Base-by-base conservation (phyloP, 2,329 filamentous ascomycete genomes). In the Paraconiothyrium brasiliense region DNA sequence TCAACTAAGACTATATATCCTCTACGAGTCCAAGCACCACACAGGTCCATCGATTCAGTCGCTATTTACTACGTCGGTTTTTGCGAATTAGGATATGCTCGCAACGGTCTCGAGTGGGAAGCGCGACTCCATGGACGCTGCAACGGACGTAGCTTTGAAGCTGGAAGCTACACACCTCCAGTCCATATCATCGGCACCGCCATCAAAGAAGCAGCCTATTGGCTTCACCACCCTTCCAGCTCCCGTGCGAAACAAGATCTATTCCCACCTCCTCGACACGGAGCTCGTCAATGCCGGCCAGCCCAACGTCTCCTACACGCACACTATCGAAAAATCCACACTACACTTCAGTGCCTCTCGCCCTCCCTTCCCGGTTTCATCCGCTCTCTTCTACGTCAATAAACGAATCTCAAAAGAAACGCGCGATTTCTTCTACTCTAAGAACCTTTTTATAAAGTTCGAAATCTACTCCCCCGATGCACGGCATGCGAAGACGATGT, bases 81-180 rank as follows among this genome's bases (percentile, higher is more conserved):
- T 51, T n/a, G 22, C 32, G 2, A 16, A 1, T 20, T 27, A 41
- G 27, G 24, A 47, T 7, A 50, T 37, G 27, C 16, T 43, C 66
- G 27, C 2, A 52, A 69, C 64, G 66, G 59, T 57, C 14, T 54
- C 66, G 10, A 50, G 24, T 37, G 41, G 47, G 10, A 76, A 76
- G 43, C 64, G 71, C 54, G 75, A 76, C 58, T 76, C 73, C 9
- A 77, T 77, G 71, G 74, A 75, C 14, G 74, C 70, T 1, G 69
- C 68, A 13, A 55, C 62, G 41, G 61, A 60, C 9, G 48, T 71
- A 35, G 50, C 65, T 8, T 55, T 61, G 1, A 70, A 70, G 32
- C 50, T 72, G 43, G 44, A 69, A 63, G 37, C 60, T 9, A 61
- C 68, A 11, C 56, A 66, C 1, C 51, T 67, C 54, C 43, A 48